Conservation (phyloP, 257 asterid species). For the Hygrophila difformis region DNA sequence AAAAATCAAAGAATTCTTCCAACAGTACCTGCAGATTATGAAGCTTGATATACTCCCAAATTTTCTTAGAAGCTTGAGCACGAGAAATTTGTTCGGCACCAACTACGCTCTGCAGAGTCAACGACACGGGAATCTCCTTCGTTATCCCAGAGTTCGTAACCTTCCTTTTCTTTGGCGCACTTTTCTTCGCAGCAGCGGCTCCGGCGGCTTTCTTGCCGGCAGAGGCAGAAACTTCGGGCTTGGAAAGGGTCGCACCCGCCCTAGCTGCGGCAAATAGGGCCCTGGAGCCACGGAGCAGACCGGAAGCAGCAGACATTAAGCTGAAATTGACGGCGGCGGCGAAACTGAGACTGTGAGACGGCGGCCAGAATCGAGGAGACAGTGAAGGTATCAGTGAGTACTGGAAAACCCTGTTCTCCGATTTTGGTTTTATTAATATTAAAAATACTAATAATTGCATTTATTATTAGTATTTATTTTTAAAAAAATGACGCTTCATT, state of each 20-base stretch:
- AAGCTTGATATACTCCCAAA: constrained; percentile 52
- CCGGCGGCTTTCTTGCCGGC: constrained; percentile 24
- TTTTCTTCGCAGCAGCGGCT: constrained; percentile 21
- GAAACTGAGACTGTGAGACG: too few species aligned
- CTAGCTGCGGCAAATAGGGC: constrained; percentile 28
- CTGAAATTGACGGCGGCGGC: background rate
- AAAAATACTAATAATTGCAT: too few species aligned
- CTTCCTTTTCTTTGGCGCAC: constrained; percentile 15
- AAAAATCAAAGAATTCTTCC: background rate
- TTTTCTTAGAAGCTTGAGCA: constrained; percentile 41
- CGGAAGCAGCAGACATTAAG: constrained; percentile 26
- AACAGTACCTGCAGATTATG: constrained; percentile 47
- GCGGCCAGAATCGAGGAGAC: too few species aligned
- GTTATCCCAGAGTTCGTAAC: constrained; percentile 22
- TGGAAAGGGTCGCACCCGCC: constrained; percentile 24
- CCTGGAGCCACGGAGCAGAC: constrained; percentile 31
- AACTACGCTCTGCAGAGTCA: constrained; percentile 33
- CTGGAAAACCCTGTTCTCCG: too few species aligned
- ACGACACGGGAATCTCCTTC: constrained; percentile 33
- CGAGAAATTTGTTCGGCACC: constrained; percentile 47
- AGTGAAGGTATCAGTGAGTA: too few species aligned
- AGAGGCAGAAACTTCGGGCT: constrained; percentile 21
- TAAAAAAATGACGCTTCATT: too few species aligned
- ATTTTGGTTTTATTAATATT: too few species aligned
- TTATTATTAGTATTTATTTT: too few species aligned